Base-by-base conservation (phyloP, 2,329 filamentous ascomycete genomes). In the Xylaria arbuscula region DNA sequence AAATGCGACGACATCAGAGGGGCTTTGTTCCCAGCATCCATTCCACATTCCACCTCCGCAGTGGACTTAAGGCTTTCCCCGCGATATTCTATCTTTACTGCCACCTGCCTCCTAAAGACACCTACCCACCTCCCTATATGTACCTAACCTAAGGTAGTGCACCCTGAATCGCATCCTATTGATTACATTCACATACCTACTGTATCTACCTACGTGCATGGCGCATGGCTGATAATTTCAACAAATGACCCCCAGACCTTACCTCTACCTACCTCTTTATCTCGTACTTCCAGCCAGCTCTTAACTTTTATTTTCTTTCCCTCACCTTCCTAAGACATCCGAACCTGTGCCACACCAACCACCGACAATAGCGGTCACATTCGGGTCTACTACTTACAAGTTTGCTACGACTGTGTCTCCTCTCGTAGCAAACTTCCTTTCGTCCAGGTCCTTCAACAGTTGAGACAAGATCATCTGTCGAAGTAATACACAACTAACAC, bases 61-160 rank as follows among this genome's bases (percentile, higher is more conserved):
- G 42, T 13, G 53, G 53, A 38, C 24, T 47, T 22, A 47, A 57
- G 50, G 32, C 42, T 42, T 64, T 64, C 61, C 61, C 61, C 61
- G 53, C 61, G 61, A 64, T 47, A 57, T 57, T 42, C 7, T 24
- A 11, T 40, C 5, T 38, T 24, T 62, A 28, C 32, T 45, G 22
- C n/a, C 28, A 22, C 56, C 42, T 59, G 24, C 34, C 19, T 13
- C 53, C 24, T 40, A 9, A 57, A 38, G 51, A 54, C 32, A 48
- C 45, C 45, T 48, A 47, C 42, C 42, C 19, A 47, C 42, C 13
- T 42, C 8, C 28, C 28, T 28, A 28, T 28, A 28, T 28, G 28
- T 28, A 28, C 28, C 28, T 28, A 28, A 28, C 3, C 3, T 28
- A 28, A 28, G 28, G 28, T 28, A 28, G 28, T 28, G 28, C 28